phyloP scores from a whole-genome alignment of 345 rosid species.

The Melastoma malabathricum region DNA sequence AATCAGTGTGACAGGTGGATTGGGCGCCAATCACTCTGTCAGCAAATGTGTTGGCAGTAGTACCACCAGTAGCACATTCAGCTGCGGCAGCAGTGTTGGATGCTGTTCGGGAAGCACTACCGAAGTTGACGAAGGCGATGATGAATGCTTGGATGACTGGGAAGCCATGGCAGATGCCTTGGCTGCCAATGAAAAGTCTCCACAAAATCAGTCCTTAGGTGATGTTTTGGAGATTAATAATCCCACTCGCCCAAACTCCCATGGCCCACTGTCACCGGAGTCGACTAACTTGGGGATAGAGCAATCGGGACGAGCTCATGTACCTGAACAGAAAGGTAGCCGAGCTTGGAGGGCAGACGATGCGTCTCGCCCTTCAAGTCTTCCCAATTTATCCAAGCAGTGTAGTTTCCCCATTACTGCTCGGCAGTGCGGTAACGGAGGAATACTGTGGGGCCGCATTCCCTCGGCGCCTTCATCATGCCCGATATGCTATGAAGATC shows the following conservation, averaged over 20 bases:
- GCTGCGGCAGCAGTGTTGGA: slow-evolving; percentile 60
- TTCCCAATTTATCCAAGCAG: slow-evolving; percentile 70
- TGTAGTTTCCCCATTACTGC: slow-evolving; percentile 34
- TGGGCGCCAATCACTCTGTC: slow-evolving; percentile 26
- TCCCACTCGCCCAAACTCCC: slow-evolving; percentile 12
- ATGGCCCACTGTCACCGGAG: slow-evolving; percentile 4
- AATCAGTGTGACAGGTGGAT: slow-evolving; percentile 15
- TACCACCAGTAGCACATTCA: not conserved
- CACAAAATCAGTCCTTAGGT: slow-evolving; percentile 8
- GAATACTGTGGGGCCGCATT: slow-evolving; percentile 27
- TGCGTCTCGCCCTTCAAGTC: slow-evolving; percentile 57
- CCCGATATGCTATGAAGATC: slow-evolving; percentile 77
- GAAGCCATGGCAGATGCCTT: slow-evolving; percentile 93
- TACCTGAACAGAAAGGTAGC: slow-evolving; percentile 20
- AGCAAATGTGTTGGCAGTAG: slow-evolving; percentile 32
- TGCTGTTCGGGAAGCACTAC: slow-evolving; percentile 77
- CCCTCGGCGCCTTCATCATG: slow-evolving; percentile 32
- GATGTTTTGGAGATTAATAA: slow-evolving; percentile 12
- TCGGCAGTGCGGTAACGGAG: slow-evolving; percentile 30
- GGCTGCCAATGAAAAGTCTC: slow-evolving; percentile 40
- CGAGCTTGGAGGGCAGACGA: slow-evolving; percentile 86
- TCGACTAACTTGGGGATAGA: slow-evolving; percentile 19
- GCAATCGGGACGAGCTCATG: slow-evolving; percentile 14
- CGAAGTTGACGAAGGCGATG: slow-evolving; percentile 65
- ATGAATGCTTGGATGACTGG: slow-evolving; percentile 87